Evolutionary conservation across 2,329 filamentous ascomycete species (phyloP).

Genomic region (Colletotrichum zoysiae): DNA sequence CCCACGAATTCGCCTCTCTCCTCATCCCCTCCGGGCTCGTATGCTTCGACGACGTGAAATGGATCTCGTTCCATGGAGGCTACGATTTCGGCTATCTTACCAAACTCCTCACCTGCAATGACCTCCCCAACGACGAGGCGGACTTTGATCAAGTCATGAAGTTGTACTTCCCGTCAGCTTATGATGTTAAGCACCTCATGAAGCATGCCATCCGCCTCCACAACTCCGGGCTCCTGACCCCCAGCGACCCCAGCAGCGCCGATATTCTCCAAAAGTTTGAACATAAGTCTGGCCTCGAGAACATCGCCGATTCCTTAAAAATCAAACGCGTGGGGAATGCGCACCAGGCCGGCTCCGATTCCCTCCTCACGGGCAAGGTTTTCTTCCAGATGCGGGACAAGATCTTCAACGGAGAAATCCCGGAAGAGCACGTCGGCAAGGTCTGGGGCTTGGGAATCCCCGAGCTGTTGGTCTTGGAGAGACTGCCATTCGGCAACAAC

Average conservation of each 20-base stretch:
- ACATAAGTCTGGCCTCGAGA: constrained; percentile 91
- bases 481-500: constrained; percentile 50
- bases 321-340: constrained; percentile 88
- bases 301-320: constrained; percentile 92
- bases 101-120: constrained; percentile 87
- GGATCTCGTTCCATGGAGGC: constrained; percentile 97
- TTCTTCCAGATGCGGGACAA: constrained; percentile 94
- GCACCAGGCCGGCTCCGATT: constrained; percentile 95
- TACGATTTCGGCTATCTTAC: constrained; percentile 99
- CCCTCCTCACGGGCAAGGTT: constrained; percentile 90
- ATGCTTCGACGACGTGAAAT: constrained; percentile 87
- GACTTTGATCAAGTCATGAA: constrained; percentile 91
- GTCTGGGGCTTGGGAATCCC: constrained; percentile 92
- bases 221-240: constrained; percentile 72
- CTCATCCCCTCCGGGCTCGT: constrained; percentile 94
- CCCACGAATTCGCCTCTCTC: constrained; percentile 87
- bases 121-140: constrained; percentile 88
- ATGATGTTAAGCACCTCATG: constrained; percentile 98
- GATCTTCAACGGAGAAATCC: constrained; percentile 86
- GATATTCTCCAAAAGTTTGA: constrained; percentile 88
- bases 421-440: constrained; percentile 86
- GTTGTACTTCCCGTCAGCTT: constrained; percentile 92
- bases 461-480: constrained; percentile 62
- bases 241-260: constrained; percentile 72
- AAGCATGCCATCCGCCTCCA: constrained; percentile 84